Evolutionary conservation across 257 asterid species (phyloP), one percentile per base, ranked within the genome.

Genomic region (Dorcoceras hygrometricum): DNA sequence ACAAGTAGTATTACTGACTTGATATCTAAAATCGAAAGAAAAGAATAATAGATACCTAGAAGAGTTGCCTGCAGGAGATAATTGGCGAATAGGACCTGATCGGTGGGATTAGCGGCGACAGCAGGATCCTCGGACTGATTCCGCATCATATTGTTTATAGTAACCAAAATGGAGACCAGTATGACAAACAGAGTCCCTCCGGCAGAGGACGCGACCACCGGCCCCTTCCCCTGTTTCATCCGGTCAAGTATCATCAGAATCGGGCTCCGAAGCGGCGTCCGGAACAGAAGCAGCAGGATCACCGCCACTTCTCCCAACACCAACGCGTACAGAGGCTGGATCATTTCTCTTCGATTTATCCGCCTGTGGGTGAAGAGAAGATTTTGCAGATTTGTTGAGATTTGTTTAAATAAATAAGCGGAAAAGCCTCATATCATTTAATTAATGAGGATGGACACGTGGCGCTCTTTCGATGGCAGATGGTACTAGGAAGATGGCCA

Each of bases 1-100:
- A n/a, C n/a, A n/a, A n/a, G n/a, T n/a, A n/a, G n/a, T n/a, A n/a
- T n/a, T n/a, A n/a, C n/a, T n/a, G n/a, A n/a, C n/a, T n/a, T n/a
- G n/a, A n/a, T 28, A 28, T 28, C 31, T 28, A 28, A 28, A 28
- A 28, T 28, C 31, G 5, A 28, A 23, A 16, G 19, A 12, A 28
- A 9, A 27, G 68, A 8, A 2, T 19, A 16, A 29, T 23, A 57
- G 2, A 56, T 76, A 90, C 95, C 95, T 36, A 86, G 29, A 8
- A 90, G 88, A 2, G 91, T 80, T 5, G 89, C 95, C 69, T 81
- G 87, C 1, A 88, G 83, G 20, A 90, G 89, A 19, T 86, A 87
- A 71, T 73, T 71, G 65, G 89, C 95, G 69, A 88, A 60, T 48
- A 90, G 75, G 70, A 88, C 82, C 81, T 90, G 93, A 58, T 90